Conservation (phyloP, 2,329 filamentous ascomycete species). For the Arthrocladium fulminans region DNA sequence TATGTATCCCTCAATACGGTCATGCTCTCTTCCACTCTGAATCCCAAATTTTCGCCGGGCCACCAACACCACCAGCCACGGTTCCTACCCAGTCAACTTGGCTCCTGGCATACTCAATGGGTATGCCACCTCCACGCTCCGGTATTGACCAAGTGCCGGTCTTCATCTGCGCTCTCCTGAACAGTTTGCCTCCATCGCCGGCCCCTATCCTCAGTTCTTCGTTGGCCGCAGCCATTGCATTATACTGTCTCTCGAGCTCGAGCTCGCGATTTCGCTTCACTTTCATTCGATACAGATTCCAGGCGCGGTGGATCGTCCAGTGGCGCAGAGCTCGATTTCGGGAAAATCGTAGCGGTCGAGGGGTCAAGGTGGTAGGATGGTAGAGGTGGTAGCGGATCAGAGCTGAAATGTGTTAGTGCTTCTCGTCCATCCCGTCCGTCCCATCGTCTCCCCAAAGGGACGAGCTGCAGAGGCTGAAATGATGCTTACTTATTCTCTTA, state of each 20-base stretch:
- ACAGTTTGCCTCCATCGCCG: constrained; percentile 54
- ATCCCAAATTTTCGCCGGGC: constrained; percentile 70
- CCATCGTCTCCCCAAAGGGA: too few species aligned
- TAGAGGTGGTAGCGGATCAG: constrained; percentile 62
- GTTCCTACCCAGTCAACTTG: constrained; percentile 21
- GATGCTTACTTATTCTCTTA: constrained; percentile 38
- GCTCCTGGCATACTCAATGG: constrained; percentile 77
- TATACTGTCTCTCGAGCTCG: constrained; percentile 70
- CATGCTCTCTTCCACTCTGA: constrained; percentile 64
- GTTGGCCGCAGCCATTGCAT: constrained; percentile 73
- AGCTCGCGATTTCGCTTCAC: constrained; percentile 54
- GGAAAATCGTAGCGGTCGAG: constrained; percentile 75
- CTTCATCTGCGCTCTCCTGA: constrained; percentile 84
- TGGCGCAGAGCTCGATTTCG: constrained; percentile 82
- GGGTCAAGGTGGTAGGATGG: constrained; percentile 52
- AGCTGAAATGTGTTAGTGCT: constrained; percentile 33
- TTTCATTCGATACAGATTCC: constrained; percentile 69
- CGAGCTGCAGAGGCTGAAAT: constrained; percentile 17
- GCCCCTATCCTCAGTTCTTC: constrained; percentile 61
- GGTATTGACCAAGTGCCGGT: constrained; percentile 62
- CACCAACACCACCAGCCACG: constrained; percentile 44
- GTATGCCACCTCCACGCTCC: constrained; percentile 51
- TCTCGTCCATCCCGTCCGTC: too few species aligned
- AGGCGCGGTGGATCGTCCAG: constrained; percentile 98
- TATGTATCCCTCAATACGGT: too few species aligned